Percentiles rank a stretch among this genome's conserved stretches.
Conservation (phyloP, 2,329 filamentous ascomycete species). For the Aureobasidium sp. region DNA sequence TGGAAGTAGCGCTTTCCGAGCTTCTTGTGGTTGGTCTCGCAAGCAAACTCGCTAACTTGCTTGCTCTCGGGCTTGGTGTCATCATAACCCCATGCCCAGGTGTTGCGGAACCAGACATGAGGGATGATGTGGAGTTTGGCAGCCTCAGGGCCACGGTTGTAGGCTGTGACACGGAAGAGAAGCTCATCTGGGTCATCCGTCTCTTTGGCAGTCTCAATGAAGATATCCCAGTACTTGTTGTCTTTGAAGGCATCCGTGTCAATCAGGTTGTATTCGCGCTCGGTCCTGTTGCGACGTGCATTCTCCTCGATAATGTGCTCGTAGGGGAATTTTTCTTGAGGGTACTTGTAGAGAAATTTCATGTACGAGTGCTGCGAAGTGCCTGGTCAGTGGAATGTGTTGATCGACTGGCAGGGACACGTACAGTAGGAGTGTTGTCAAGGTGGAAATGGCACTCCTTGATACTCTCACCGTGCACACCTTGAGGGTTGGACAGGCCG, state of each 20-base stretch:
- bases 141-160: slow-evolving; percentile 86
- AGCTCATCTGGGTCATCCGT: slow-evolving; percentile 85
- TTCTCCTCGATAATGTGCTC: slow-evolving; percentile 81
- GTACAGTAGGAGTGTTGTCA: slow-evolving; percentile 77
- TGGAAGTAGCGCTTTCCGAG: slow-evolving; percentile 78
- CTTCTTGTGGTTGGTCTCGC: slow-evolving; percentile 69
- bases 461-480: slow-evolving; percentile 93
- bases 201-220: slow-evolving; percentile 94
- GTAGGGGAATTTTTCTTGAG: slow-evolving; percentile 86
- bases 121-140: slow-evolving; percentile 90
- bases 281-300: slow-evolving; percentile 63
- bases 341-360: slow-evolving; percentile 98
- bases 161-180: slow-evolving; percentile 88
- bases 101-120: slow-evolving; percentile 95
- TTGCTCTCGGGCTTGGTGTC: slow-evolving; percentile 75
- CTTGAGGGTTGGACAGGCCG: slow-evolving; percentile 90
- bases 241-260: slow-evolving; percentile 87
- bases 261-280: slow-evolving; percentile 84
- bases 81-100: slow-evolving; percentile 90
- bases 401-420: slow-evolving; percentile 29
- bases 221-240: slow-evolving; percentile 91
- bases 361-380: slow-evolving; percentile 84
- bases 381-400: slow-evolving; percentile 31
- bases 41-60: slow-evolving; percentile 57
- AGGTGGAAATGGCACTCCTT: slow-evolving; percentile 96